Evolutionary conservation across 2,329 filamentous ascomycete genomes (phyloP).

Genomic region (Diaporthe velutina): DNA sequence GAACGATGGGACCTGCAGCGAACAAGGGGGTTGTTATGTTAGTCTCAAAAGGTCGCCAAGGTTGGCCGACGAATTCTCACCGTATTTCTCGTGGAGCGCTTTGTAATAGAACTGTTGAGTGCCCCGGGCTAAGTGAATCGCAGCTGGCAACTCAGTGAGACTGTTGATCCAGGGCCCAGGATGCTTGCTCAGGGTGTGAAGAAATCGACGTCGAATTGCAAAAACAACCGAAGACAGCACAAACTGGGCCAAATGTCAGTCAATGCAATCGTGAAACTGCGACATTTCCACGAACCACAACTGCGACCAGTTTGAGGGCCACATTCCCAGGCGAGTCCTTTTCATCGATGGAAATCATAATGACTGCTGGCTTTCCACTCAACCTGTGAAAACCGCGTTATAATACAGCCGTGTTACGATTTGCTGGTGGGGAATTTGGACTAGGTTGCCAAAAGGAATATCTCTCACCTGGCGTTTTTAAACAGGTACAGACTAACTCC

Average conservation of each 20-base stretch:
- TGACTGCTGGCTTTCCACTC: background rate
- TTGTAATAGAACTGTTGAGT: constrained; percentile 44
- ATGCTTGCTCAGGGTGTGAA: constrained; percentile 43
- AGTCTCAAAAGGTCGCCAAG: background rate
- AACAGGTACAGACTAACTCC: background rate
- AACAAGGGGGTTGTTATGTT: background rate
- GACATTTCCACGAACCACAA: background rate
- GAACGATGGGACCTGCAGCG: constrained; percentile 42
- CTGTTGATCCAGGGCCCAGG: constrained; percentile 46
- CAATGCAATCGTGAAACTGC: background rate
- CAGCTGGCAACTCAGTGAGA: constrained; percentile 43
- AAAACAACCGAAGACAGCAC: background rate
- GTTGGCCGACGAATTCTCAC: constrained; percentile 24
- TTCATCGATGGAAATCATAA: background rate
- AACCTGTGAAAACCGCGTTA: background rate
- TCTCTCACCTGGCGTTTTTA: background rate
- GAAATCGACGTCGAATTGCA: constrained; percentile 37
- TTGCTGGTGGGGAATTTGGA: background rate
- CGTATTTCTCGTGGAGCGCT: constrained; percentile 45
- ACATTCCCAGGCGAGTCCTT: background rate
- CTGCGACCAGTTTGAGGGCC: background rate
- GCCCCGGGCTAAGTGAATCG: constrained; percentile 41
- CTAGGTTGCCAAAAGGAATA: background rate
- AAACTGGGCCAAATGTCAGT: background rate
- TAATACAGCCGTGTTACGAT: background rate